A percentile compares a stretch with the other conserved stretches of the same genome.
Conservation (phyloP, 2,329 filamentous ascomycete genomes). For the Byssoonygena ceratinophila region DNA sequence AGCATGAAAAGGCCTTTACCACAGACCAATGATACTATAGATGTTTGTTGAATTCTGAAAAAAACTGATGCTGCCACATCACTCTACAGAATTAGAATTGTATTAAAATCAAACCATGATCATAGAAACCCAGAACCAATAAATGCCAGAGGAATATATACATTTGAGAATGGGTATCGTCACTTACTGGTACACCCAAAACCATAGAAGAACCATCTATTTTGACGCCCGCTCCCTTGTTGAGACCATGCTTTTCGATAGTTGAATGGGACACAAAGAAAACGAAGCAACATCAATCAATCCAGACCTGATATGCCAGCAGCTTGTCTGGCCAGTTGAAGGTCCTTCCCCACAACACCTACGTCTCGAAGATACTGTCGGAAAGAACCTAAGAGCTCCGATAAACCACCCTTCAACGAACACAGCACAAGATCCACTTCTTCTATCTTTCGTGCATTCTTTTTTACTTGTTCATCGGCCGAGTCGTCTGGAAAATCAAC, state of each 20-base stretch:
- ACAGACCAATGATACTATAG: too few species aligned
- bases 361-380: constrained; percentile 62
- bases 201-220: background rate
- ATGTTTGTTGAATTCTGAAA: too few species aligned
- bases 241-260: background rate
- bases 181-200: background rate
- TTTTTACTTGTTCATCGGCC: constrained; percentile 22
- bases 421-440: constrained; percentile 63
- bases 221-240: background rate
- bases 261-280: background rate
- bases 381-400: constrained; percentile 58
- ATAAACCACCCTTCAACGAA: constrained; percentile 55
- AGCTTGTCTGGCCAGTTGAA: constrained; percentile 62
- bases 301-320: constrained; percentile 17
- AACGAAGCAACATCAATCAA: background rate
- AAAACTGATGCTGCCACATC: too few species aligned
- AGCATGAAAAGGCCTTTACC: too few species aligned
- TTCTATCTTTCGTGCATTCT: constrained; percentile 34
- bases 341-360: constrained; percentile 57
- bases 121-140: background rate
- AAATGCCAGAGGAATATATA: constrained; percentile 6
- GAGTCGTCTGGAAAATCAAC: constrained; percentile 42
- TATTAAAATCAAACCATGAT: too few species aligned
- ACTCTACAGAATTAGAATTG: too few species aligned
- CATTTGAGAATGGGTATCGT: constrained; percentile 7